phyloP scores from a whole-genome alignment of 257 asterid genomes.

The Linderniella brevidens region DNA sequence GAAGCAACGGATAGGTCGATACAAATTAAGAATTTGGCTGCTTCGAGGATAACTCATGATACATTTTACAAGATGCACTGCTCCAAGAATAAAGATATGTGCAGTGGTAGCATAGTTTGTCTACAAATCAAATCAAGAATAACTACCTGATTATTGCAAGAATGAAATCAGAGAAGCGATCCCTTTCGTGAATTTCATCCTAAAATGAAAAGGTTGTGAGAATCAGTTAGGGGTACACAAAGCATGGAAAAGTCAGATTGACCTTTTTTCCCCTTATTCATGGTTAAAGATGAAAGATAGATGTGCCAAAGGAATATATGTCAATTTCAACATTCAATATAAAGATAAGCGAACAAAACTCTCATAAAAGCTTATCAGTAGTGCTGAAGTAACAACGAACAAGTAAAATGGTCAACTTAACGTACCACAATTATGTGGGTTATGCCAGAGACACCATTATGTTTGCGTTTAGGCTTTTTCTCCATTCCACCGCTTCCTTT shows the following conservation, averaged over 20 bases:
- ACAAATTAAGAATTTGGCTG: too few species aligned
- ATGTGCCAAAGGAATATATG: too few species aligned
- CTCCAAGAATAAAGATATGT: not conserved
- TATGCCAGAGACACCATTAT: slow-evolving; percentile 30
- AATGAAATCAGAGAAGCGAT: slow-evolving; percentile 89
- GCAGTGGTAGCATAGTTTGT: slow-evolving; percentile 52
- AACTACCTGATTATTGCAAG: slow-evolving; percentile 84
- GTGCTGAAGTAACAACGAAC: too few species aligned
- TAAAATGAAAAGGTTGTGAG: slow-evolving; percentile 17
- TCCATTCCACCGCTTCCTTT: slow-evolving; percentile 21
- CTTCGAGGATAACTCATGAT: too few species aligned
- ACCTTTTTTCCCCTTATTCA: too few species aligned
- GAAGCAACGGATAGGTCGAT: not conserved
- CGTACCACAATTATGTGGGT: slow-evolving; percentile 93
- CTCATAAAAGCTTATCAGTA: too few species aligned
- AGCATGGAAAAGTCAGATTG: too few species aligned
- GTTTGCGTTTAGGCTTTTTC: slow-evolving; percentile 15
- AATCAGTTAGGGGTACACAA: not conserved
- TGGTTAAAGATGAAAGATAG: too few species aligned
- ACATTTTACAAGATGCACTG: too few species aligned
- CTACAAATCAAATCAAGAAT: slow-evolving; percentile 29
- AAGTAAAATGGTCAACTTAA: not conserved
- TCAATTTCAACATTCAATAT: too few species aligned
- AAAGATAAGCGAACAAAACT: too few species aligned
- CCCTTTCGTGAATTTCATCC: slow-evolving; percentile 99